Conservation (phyloP, 345 rosid species). For the Erysimum cheiranthoides region DNA sequence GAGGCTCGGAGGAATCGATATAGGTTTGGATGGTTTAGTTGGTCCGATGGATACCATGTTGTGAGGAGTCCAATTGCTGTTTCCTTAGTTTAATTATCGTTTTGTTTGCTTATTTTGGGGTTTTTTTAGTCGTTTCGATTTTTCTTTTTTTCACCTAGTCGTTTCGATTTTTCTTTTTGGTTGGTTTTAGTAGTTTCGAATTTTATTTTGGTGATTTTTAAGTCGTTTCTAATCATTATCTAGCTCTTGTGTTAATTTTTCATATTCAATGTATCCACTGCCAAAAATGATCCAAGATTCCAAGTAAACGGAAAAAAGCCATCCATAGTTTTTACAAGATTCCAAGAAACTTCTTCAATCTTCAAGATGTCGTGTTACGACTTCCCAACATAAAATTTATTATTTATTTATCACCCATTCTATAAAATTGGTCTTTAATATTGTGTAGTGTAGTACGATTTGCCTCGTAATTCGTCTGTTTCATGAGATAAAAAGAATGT, state of each 20-base stretch:
- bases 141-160: background rate
- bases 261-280: too few relatives aligned
- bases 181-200: background rate
- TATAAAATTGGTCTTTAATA: background rate
- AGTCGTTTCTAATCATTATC: background rate
- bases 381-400: background rate
- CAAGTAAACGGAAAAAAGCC: background rate
- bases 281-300: constrained; percentile 4
- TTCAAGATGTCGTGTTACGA: constrained; percentile 9
- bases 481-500: constrained; percentile 22
- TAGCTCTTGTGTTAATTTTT: too few relatives aligned
- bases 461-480: background rate
- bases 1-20: constrained; percentile 39
- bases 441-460: constrained; percentile 4
- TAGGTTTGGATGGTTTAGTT: constrained; percentile 72
- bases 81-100: constrained; percentile 43
- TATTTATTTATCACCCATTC: too few relatives aligned
- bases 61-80: constrained; percentile 71
- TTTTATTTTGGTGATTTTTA: background rate
- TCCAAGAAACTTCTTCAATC: constrained; percentile 3
- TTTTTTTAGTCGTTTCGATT: background rate
- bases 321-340: background rate
- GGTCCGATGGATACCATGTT: constrained; percentile 55
- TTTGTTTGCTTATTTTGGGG: background rate
- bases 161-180: background rate